Evolutionary conservation across 495 filamentous ascomycete species (phyloP), one percentile per base, ranked within the genome.

Genomic region (Penicillium arizonense): DNA sequence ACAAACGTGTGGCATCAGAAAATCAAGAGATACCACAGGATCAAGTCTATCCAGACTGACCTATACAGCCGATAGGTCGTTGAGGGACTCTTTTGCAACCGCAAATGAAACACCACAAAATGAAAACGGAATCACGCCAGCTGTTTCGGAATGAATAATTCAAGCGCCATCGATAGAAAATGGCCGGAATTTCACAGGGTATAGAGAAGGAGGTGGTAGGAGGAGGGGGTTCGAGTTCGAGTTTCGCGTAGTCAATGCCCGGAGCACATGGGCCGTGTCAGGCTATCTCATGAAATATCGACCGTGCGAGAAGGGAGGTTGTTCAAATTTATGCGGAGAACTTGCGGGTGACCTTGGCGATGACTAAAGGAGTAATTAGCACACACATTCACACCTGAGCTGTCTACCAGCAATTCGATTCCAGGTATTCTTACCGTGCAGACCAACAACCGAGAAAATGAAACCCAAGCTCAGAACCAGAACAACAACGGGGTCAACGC

Each of bases 401-500:
- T 30, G 28, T 30, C 30, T 45, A 44, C 38, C 11, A 24, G 28
- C 9, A n/a, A 24, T 16, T 12, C 9, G 14, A 32, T 8, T 37
- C 5, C 8, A 20, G 8, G 13, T 36, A 21, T 28, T 33, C 89
- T 56, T 84, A 98, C 94, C 88, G 74, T 98, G 94, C 70, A 98
- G 78, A 61, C 90, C 91, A 62, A 98, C 94, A 68, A 98, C 94
- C 62, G 89, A 94, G 77, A 97, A 96, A 71, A 98, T 98, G 75
- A 98, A 98, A 38, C 93, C 94, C 56, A 98, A 80, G 56, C 87
- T 91, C 57, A 98, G 81, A 54, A 96, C 92, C 65, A 98, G 78
- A 40, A 98, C 94, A 45, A 98, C 91, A 34, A 98, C 92, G 16
- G 94, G 94, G 68, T 98, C 94, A 52, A 98, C 94, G 72, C 96